Percentiles rank a stretch among this genome's conserved stretches.
These are phyloP conservation scores for Brettanomyces naardenensis DNA, from an alignment of 805 yeast genomes.

Conservation along the genomic window DNA sequence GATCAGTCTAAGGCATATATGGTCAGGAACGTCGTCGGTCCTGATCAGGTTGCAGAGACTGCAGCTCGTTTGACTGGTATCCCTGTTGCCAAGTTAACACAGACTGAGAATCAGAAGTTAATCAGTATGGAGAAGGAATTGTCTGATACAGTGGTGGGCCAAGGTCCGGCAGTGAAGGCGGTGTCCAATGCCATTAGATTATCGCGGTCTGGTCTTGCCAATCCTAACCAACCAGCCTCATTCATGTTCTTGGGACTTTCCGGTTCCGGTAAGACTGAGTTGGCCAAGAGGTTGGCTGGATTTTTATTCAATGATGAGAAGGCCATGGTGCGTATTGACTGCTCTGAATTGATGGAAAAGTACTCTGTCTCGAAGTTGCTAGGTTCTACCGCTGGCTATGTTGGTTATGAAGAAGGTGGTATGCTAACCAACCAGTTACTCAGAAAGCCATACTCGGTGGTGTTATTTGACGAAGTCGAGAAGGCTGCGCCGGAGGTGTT, in stretches of 20 bases:
- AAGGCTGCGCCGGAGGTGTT: conserved; percentile 98
- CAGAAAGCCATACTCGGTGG: conserved; percentile 92
- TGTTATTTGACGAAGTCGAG: conserved; percentile 94
- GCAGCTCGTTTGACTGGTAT: conserved; percentile 96
- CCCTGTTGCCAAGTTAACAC: conserved; percentile 89
- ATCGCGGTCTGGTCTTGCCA: conserved; percentile 88
- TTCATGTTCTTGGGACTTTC: conserved; percentile 91
- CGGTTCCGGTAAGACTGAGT: conserved; percentile 97
- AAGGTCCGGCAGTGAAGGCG: conserved; percentile 90
- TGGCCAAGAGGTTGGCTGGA: conserved; percentile 94
- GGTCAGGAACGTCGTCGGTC: conserved; percentile 84
- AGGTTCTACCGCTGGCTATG: conserved; percentile 96
- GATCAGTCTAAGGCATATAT: conserved; percentile 41
- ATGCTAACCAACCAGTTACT: conserved; percentile 85
- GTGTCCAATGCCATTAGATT: conserved; percentile 93
- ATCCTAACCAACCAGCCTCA: conserved; percentile 95
- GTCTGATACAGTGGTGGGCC: conserved; percentile 84
- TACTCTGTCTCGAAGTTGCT: conserved; percentile 90
- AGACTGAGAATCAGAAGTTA: conserved; percentile 89
- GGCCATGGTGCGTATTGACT: conserved; percentile 96
- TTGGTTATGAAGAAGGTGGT: conserved; percentile 98
- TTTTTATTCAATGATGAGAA: conserved; percentile 93
- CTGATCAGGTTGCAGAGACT: conserved; percentile 76
- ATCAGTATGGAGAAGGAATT: conserved; percentile 90
- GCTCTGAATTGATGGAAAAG: conserved; percentile 93